These are phyloP conservation scores for Naganishia antarctica DNA, from an alignment of 768 basidiomycete species.

Conservation along the genomic window DNA sequence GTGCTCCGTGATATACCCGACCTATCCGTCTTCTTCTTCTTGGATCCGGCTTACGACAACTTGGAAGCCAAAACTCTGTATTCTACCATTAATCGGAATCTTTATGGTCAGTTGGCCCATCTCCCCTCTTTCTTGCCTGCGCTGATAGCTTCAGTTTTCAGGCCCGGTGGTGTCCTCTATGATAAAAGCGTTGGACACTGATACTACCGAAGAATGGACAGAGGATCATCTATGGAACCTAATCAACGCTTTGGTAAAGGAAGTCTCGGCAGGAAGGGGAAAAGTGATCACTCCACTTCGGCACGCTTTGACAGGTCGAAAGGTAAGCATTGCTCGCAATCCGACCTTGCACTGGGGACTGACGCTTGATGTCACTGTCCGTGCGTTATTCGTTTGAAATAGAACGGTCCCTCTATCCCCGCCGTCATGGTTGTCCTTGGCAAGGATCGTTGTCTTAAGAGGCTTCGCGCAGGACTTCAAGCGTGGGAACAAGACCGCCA, in stretches of 20 bases:
- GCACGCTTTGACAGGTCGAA: constrained; percentile 74
- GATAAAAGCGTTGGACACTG: constrained; percentile 48
- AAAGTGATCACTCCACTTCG: constrained; percentile 68
- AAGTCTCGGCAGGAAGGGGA: constrained; percentile 44
- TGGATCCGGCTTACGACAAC: constrained; percentile 60
- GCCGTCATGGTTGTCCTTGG: constrained; percentile 52
- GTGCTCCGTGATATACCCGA: constrained; percentile 63
- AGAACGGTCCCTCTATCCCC: constrained; percentile 54
- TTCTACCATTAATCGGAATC: background rate
- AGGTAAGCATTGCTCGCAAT: no score
- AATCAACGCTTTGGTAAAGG: constrained; percentile 34
- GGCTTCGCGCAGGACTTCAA: background rate
- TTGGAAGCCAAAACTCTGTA: constrained; percentile 53
- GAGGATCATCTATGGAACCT: constrained; percentile 52
- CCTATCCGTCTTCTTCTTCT: constrained; percentile 72
- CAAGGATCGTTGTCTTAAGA: constrained; percentile 28
- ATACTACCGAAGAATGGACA: constrained; percentile 41
- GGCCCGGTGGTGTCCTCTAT: constrained; percentile 28
- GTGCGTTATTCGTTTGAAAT: background rate
- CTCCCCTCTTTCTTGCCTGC: background rate
- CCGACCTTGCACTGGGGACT: no score
- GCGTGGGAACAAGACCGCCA: constrained; percentile 16
- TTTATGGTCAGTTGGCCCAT: constrained; percentile 24
- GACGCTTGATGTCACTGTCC: background rate
- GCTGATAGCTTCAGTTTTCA: constrained; percentile 11